Conservation (phyloP, 73 alveolate genomes). For the Paramecium primaurelia region DNA sequence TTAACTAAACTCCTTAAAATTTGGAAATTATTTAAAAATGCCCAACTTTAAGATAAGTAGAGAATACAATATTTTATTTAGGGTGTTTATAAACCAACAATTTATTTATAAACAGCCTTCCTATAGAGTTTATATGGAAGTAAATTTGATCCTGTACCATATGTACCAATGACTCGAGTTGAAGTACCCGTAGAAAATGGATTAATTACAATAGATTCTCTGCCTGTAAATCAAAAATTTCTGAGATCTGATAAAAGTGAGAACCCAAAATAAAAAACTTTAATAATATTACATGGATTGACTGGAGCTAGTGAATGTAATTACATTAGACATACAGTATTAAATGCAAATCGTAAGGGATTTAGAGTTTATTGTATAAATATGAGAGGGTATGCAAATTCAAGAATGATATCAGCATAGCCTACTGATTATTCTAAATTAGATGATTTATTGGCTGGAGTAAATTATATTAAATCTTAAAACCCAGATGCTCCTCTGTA, state of each 20-base stretch:
- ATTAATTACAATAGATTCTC: not conserved
- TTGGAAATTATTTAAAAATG: not conserved
- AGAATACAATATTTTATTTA: not conserved
- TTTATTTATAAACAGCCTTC: constrained; percentile 5
- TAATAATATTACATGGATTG: constrained; percentile 30
- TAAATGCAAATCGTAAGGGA: not conserved
- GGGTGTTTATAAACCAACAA: constrained; percentile 33
- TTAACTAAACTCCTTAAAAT: not conserved
- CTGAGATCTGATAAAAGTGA: not conserved
- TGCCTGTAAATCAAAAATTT: not conserved
- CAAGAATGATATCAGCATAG: not conserved
- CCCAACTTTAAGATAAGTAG: not conserved
- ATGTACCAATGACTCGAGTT: not conserved
- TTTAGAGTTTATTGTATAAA: constrained; percentile 20
- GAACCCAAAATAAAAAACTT: not conserved
- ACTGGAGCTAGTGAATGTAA: constrained; percentile 43
- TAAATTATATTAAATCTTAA: not conserved
- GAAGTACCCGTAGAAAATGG: not conserved
- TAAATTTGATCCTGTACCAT: constrained; percentile 47
- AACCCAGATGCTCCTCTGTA: not conserved
- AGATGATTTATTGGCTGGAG: constrained; percentile 18
- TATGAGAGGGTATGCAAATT: constrained; percentile 40
- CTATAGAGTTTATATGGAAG: constrained; percentile 15
- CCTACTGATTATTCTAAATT: constrained; percentile 31
- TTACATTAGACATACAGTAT: constrained; percentile 28